Evolutionary conservation across 495 filamentous ascomycete genomes (phyloP), one percentile per base, ranked within the genome.

Genomic region (Opeltia flavorubescens): DNA sequence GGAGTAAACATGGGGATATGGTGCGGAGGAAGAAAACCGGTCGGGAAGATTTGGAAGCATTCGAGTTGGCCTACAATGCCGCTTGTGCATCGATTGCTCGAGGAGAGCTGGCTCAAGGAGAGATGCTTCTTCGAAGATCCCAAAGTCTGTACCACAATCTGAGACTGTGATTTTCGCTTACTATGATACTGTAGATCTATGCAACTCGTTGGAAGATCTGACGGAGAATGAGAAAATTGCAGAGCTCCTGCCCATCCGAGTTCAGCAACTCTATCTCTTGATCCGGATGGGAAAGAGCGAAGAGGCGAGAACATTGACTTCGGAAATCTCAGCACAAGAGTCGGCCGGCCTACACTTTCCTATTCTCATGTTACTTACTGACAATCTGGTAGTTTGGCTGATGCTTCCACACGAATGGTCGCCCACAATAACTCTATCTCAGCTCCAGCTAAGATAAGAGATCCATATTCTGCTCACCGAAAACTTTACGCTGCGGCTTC

Each of bases 51-150:
- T 62, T 94, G 38, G 86, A 95, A 57, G 80, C 81, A 3, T 98
- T 96, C 54, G 91, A 98, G 63, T 93, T 83, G 4, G 76, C 86
- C 0, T 98, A 89, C 64, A 98, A 98, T 67, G 80, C 82, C 6
- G 93, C 89, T 20, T 96, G 89, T 59, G 75, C 74, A 35, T 82
- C 80, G 59, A 83, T 96, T 57, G 86, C 86, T 8, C 72, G 80
- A 49, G 84, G 82, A 9, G 85, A 88, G 52, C 74, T 89, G 42
- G 66, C 60, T 17, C 78, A 88, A 56, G 86, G 77, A 4, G 77
- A 83, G 45, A 62, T 94, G 15, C 68, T 96, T 36, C 65, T 99
- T 28, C 88, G 84, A 65, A 75, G 86, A 45, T 83, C 93, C 8
- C 81, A 78, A 63, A 74, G 79, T 82, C 56, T 21, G 65, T 62